These are phyloP conservation scores for Ophiocordyceps camponoti-saundersi DNA, from an alignment of 2,329 filamentous ascomycete genomes.

Conservation along the genomic window DNA sequence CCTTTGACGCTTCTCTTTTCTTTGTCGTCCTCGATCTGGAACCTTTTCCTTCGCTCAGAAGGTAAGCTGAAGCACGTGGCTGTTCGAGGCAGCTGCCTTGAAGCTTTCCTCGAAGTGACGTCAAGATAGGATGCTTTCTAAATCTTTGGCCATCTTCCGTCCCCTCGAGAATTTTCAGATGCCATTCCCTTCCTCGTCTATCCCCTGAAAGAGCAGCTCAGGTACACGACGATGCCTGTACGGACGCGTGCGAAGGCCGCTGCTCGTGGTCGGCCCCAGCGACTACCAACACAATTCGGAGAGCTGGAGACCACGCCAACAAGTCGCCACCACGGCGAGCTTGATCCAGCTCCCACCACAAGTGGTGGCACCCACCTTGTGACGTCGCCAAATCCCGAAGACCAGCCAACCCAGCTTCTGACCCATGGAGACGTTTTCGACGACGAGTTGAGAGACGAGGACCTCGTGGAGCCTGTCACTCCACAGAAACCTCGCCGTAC, in stretches of 20 bases:
- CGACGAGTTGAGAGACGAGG: not conserved
- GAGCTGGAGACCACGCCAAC: conserved; percentile 18
- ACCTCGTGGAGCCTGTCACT: not conserved
- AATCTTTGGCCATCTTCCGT: not conserved
- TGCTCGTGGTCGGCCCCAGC: conserved; percentile 2
- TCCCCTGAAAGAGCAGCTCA: not conserved
- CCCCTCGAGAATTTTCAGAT: not conserved
- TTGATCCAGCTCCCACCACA: not conserved
- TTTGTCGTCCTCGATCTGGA: too few species aligned
- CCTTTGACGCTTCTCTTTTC: too few species aligned
- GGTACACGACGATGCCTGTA: not conserved
- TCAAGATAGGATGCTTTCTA: too few species aligned
- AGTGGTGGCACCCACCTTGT: too few species aligned
- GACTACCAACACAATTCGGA: conserved; percentile 7
- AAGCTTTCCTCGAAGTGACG: too few species aligned
- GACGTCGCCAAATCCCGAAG: not conserved
- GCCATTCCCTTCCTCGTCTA: not conserved
- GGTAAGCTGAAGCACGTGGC: too few species aligned
- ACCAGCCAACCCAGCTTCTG: not conserved
- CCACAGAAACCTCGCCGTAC: not conserved
- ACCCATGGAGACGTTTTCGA: not conserved
- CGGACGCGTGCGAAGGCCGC: not conserved
- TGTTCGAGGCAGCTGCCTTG: too few species aligned
- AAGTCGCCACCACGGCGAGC: conserved; percentile 5
- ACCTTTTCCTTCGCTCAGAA: too few species aligned